Base-by-base conservation (phyloP, 768 basidiomycete genomes). In the Naematelia encephala region DNA sequence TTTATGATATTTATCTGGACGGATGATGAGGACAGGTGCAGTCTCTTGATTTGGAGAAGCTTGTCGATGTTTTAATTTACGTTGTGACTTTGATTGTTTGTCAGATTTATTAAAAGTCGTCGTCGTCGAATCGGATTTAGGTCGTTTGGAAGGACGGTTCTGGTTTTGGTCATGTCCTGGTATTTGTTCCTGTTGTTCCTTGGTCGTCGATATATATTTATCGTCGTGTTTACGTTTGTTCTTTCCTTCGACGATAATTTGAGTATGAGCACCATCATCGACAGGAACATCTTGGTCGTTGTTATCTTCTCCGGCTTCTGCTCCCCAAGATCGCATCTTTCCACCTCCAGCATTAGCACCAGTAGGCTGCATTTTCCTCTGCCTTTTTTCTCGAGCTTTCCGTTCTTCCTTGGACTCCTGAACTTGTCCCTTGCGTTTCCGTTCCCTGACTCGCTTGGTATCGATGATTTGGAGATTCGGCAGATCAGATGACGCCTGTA, bases 391-490 rank as follows among this genome's bases (percentile, higher is more conserved):
- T 27, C 64, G 54, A 12, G 22, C 30, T 42, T 49, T 59, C 47
- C 53, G 53, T 25, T 72, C 70, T 46, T 43, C 48, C 50, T 57
- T 66, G 5, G 46, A 51, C 53, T 69, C 71, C 26, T 54, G 53
- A 1, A 67, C 57, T 53, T 65, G 65, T 8, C 69, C 69, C 50
- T 69, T 71, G 16, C 61, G 28, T 47, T 69, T 74, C 29, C 68
- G 14, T 56, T 74, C 69, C n/a, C 59, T 56, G 3, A 74, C 60
- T 19, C 72, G 56, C 56, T 74, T 74, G 12, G 59, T 47, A 63
- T 74, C 72, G 48, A 74, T 63, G 29, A 74, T 74, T 56, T 74
- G 72, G 25, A 74, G 46, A 23, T 66, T 64, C 12, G 69, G 69
- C 34, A 74, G 48, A n/a, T 30, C 51, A 0, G 46, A 14, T 0